A percentile compares a stretch with the other conserved stretches of the same genome.
These are phyloP conservation scores for Aquilaria sinensis DNA, from an alignment of 345 rosid species.

Conservation along the genomic window DNA sequence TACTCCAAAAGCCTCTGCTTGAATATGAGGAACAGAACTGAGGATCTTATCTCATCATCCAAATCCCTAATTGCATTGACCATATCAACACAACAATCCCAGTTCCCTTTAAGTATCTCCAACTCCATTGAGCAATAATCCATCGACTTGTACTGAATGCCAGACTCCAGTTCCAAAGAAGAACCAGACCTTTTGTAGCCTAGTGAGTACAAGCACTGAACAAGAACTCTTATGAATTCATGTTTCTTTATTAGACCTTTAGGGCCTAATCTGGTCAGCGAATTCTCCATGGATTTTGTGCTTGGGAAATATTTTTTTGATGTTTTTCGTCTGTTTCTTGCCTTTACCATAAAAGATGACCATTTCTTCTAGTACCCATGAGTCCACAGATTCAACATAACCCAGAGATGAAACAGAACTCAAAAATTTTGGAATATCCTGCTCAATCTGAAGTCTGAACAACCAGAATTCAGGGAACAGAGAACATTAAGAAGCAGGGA, in stretches of 20 bases:
- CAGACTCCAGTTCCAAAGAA: constrained; percentile 62
- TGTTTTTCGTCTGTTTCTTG: not conserved
- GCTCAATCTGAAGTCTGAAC: no score
- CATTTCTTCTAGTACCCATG: constrained; percentile 15
- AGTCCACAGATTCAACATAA: constrained; percentile 4
- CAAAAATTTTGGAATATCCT: no score
- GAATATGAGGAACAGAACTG: constrained; percentile 53
- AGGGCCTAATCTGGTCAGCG: constrained; percentile 33
- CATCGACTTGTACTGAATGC: constrained; percentile 36
- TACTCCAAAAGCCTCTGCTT: constrained; percentile 67
- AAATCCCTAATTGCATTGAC: constrained; percentile 33
- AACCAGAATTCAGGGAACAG: no score
- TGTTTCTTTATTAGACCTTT: constrained; percentile 54
- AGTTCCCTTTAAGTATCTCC: constrained; percentile 53
- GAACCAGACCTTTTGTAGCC: constrained; percentile 69
- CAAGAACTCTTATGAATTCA: constrained; percentile 59
- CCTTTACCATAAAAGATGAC: constrained; percentile 7
- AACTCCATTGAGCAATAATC: constrained; percentile 50
- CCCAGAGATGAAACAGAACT: no score
- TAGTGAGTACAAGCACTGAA: constrained; percentile 67
- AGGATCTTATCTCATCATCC: constrained; percentile 40
- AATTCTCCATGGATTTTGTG: constrained; percentile 43
- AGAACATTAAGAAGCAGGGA: no score
- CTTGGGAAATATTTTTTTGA: not conserved
- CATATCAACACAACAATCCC: constrained; percentile 53